These are phyloP conservation scores for Myxozyma monticola DNA, from an alignment of 805 yeast species.

Conservation along the genomic window DNA sequence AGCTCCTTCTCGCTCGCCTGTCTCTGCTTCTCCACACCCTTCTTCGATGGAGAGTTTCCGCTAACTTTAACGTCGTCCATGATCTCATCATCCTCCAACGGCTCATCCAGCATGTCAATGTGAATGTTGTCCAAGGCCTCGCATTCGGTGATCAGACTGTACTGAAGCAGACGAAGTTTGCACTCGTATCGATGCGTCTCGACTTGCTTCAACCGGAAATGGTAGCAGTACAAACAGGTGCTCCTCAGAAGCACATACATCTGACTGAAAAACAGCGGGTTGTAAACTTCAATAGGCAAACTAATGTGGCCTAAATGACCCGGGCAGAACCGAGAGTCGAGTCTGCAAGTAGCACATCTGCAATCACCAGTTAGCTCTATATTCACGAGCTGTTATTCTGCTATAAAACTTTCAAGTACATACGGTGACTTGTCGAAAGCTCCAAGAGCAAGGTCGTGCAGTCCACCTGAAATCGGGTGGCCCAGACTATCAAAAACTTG, in stretches of 20 bases:
- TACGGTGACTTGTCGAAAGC: conserved; percentile 55
- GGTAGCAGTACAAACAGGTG: conserved; percentile 87
- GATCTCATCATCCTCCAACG: conserved; percentile 48
- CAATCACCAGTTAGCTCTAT: background rate
- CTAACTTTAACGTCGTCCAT: conserved; percentile 40
- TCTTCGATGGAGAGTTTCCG: conserved; percentile 34
- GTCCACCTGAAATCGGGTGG: conserved; percentile 91
- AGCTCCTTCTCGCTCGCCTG: conserved; percentile 55
- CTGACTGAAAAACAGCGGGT: conserved; percentile 91
- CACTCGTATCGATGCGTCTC: conserved; percentile 79
- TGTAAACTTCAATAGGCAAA: conserved; percentile 91
- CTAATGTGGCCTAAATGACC: conserved; percentile 99
- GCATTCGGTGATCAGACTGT: conserved; percentile 82
- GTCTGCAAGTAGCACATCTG: conserved; percentile 88
- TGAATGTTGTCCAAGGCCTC: conserved; percentile 67
- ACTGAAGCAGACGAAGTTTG: conserved; percentile 77
- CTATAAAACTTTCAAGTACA: background rate
- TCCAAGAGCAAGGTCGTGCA: conserved; percentile 93
- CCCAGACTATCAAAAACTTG: conserved; percentile 95
- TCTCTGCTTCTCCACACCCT: too few relatives aligned
- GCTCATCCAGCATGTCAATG: conserved; percentile 43
- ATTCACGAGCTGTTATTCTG: background rate
- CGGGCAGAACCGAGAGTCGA: conserved; percentile 91
- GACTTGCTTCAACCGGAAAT: conserved; percentile 64
- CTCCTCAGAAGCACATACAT: conserved; percentile 80